phyloP scores from a whole-genome alignment of 208 protist genomes.

The Wallacemonas rigidus region DNA sequence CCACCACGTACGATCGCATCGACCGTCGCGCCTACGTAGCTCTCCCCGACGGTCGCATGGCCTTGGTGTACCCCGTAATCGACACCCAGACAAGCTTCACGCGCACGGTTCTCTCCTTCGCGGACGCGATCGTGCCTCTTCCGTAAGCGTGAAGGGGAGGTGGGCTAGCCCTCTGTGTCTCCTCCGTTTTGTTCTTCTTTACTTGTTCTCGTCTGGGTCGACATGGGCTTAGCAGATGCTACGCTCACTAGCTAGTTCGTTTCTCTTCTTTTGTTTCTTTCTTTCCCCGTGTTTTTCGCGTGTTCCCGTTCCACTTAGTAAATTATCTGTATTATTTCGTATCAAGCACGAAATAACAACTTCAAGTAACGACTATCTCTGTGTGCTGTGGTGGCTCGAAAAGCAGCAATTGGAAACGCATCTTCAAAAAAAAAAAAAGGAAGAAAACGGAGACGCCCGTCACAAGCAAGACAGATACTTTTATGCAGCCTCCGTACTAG shows the following conservation, averaged over 20 bases:
- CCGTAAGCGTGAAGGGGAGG: slow-evolving; percentile 52
- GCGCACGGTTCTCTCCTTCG: slow-evolving; percentile 74
- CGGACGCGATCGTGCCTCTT: slow-evolving; percentile 84
- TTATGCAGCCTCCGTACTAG: no score
- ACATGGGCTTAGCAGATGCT: slow-evolving; percentile 1
- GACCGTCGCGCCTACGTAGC: slow-evolving; percentile 89
- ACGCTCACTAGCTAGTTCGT: slow-evolving; percentile 7
- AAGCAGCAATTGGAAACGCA: background rate
- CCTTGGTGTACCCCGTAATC: slow-evolving; percentile 88
- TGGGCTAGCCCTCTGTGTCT: background rate
- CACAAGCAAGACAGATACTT: no score
- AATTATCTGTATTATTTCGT: background rate
- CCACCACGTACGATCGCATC: slow-evolving; percentile 83
- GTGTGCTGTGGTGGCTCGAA: background rate
- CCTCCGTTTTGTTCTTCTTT: slow-evolving; percentile 11
- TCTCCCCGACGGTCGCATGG: slow-evolving; percentile 91
- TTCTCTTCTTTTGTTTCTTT: slow-evolving; percentile 9
- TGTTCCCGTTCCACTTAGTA: background rate
- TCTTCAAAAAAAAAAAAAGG: no score
- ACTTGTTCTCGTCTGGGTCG: background rate
- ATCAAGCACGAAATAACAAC: no score
- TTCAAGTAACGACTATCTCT: no score
- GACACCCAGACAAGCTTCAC: slow-evolving; percentile 82
- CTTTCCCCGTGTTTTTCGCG: background rate
- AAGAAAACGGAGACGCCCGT: no score